Base-by-base conservation (phyloP, 352 stramenopile genomes). In the Globisporangium middletonii region DNA sequence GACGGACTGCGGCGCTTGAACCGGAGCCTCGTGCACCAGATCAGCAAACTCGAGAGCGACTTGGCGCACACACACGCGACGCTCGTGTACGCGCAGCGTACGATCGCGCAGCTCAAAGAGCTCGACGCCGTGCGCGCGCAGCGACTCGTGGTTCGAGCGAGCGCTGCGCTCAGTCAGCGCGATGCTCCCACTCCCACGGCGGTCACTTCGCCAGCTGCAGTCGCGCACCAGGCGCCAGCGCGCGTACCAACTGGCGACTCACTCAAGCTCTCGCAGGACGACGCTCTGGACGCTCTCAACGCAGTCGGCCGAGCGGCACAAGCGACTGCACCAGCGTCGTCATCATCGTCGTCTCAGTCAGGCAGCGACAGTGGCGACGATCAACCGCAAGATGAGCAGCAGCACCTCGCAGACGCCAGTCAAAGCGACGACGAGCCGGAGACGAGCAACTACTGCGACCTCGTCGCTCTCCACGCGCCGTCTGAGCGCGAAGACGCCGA, bases 381-480 rank as follows among this genome's bases (percentile, higher is more conserved):
- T 2, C 33, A 38, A 11, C 33, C 33, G 33, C 33, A 12, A 38
- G 33, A 38, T 9, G 30, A 35, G 30, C 30, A 35, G 33, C 33
- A 38, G 2, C 33, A 38, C 5, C 33, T 9, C 4, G 7, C 9
- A 18, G 52, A 33, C 18, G 30, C 37, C 49, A 19, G 37, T 3
- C 0, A 12, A 2, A 3, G 8, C 7, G 7, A 2, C 33, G 33
- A 38, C 7, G 33, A 38, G 33, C 33, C 33, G 12, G 33, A 2
- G 33, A 38, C 33, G 33, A 66, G 19, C 37, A 71, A 62, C 47
- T 86, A 77, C 47, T 60, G 57, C 12, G 50, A 85, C 49, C 68
- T 88, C n/a, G 60, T 67, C 0, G 28, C 75, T 18, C 52, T 81
- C 41, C n/a, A 44, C 19, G 63, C 57, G 16, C 35, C 57, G 19